Evolutionary conservation across 202 grass and related monocot species (phyloP).

Genomic region (Cymbopogon flexuosus): DNA sequence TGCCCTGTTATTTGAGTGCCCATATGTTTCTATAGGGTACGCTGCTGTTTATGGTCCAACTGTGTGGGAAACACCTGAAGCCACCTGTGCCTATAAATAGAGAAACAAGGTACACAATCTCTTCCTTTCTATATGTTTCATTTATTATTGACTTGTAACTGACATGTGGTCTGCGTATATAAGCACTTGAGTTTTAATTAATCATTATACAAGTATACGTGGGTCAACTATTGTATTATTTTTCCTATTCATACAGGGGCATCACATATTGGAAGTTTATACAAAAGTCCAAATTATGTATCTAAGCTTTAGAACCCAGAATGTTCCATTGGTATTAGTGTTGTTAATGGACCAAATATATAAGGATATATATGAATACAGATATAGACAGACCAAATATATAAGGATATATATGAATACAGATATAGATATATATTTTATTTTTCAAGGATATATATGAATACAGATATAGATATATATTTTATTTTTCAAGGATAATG

Average conservation of each 20-base stretch:
- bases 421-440: neutral
- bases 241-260: neutral
- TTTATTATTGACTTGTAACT: neutral
- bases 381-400: too few relatives aligned
- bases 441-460: neutral
- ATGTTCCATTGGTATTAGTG: neutral
- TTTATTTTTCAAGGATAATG: neutral
- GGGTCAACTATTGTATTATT: neutral
- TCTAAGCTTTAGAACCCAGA: neutral
- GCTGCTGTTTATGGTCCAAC: neutral
- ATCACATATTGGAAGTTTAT: neutral
- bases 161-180: neutral
- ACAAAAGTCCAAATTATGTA: neutral
- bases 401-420: neutral
- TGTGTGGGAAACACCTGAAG: neutral
- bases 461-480: neutral
- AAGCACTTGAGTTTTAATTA: neutral
- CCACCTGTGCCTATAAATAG: neutral
- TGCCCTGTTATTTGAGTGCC: neutral
- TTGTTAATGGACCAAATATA: neutral
- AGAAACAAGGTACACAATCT: neutral
- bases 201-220: neutral
- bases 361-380: neutral
- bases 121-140: neutral
- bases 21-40: constrained; percentile 5